These are phyloP conservation scores for Paraphysoderma sedebokerense DNA, from an alignment of 371 early-diverging fungal genomes.

Conservation along the genomic window DNA sequence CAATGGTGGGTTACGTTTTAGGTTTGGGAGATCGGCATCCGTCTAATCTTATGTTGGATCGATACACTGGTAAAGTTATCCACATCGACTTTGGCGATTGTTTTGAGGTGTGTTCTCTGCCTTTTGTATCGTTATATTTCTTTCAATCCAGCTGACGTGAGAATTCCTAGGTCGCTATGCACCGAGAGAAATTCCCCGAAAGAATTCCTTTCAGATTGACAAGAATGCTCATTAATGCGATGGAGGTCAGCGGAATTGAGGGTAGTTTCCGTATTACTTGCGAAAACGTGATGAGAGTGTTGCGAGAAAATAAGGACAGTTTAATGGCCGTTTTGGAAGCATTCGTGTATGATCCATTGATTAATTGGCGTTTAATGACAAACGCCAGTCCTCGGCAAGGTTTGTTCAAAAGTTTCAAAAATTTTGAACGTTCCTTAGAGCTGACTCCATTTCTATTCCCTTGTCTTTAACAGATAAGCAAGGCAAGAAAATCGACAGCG, in stretches of 20 bases:
- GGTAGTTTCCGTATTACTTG: conserved; percentile 90
- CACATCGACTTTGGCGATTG: conserved; percentile 99
- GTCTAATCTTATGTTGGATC: conserved; percentile 91
- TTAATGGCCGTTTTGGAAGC: conserved; percentile 97
- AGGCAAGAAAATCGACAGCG: too few species aligned
- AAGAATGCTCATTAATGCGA: conserved; percentile 93
- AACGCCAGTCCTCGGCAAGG: conserved; percentile 21
- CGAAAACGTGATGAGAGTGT: conserved; percentile 89
- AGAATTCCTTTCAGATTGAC: conserved; percentile 96
- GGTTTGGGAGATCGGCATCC: conserved; percentile 98
- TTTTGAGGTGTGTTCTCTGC: conserved; percentile 56
- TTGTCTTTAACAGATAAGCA: too few species aligned
- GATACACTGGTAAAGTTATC: conserved; percentile 84
- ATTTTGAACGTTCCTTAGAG: background rate
- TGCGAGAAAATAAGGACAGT: conserved; percentile 89
- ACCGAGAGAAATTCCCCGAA: conserved; percentile 94
- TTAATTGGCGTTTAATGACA: conserved; percentile 68
- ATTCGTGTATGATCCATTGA: conserved; percentile 93
- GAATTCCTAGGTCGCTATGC: conserved; percentile 59
- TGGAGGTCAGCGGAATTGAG: conserved; percentile 93
- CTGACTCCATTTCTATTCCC: background rate
- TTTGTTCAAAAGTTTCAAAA: conserved; percentile 2
- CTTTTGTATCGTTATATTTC: background rate
- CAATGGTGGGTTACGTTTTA: conserved; percentile 96
- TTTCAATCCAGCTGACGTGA: too few species aligned